Evolutionary conservation across 345 rosid genomes (phyloP), one percentile per base, ranked within the genome.

Genomic region (Balakata baccata): DNA sequence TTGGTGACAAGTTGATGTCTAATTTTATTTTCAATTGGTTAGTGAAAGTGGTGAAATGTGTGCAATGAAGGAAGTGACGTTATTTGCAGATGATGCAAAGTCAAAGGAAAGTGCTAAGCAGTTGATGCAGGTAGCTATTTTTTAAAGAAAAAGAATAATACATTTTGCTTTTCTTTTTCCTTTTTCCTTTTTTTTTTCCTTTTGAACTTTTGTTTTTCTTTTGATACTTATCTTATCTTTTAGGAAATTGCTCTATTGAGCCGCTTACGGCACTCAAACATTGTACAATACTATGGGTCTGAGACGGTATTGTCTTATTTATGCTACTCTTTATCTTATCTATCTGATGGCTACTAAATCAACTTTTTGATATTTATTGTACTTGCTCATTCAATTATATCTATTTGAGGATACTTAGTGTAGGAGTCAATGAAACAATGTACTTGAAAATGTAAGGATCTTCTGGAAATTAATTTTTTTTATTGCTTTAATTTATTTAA

Each of bases 1-100:
- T 52, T 37, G 20, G 29, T 52, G 25, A 34, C 6, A 9, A 68
- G 17, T 29, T 14, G 34, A 25, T n/a, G 3, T 46, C 66, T 46
- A 18, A 46, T 66, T 64, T 74, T 46, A 1, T 20, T 16, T 75
- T 57, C 56, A 11, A 18, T 50, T 14, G 16, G 38, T 50, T 72
- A 91, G 97, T 81, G 97, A 87, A 84, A 86, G 89, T 74, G 97
- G 93, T 23, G 97, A 88, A 79, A 86, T 91, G 92, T 91, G 93
- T 78, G 97, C 97, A 66, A 88, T 91, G 97, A 91, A 91, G 85
- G 97, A 91, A 83, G 97, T 91, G 64, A 86, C 97, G 52, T 71
- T 91, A 25, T 85, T 85, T 81, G 85, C 96, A 53, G 97, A 91
- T 82, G 97, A 91, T 80, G 85, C 92, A 2, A 91, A 91, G 78